phyloP scores from a whole-genome alignment of 305 asterid species.

The Euphrasia arctica region DNA sequence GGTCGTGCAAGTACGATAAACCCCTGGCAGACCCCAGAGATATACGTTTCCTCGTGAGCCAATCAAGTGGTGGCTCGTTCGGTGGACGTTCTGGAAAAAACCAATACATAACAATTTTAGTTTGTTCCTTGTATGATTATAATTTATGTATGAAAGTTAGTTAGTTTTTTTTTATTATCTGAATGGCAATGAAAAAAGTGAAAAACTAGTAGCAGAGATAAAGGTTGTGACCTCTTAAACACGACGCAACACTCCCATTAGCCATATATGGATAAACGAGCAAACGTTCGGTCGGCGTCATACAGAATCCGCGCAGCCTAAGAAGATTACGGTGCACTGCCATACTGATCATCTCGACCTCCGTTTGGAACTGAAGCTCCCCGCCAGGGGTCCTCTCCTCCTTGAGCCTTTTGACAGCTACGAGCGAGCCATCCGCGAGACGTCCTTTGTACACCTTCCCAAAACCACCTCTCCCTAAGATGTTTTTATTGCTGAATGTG shows the following conservation, averaged over 20 bases:
- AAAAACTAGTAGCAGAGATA: not conserved
- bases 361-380: slow-evolving; percentile 72
- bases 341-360: slow-evolving; percentile 74
- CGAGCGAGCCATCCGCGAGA: slow-evolving; percentile 57
- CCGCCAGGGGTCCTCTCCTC: slow-evolving; percentile 79
- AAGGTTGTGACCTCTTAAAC: slow-evolving; percentile 47
- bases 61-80: not conserved
- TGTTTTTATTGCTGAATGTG: slow-evolving; percentile 60
- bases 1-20: not conserved
- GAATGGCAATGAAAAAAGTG: not conserved
- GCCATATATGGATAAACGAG: slow-evolving; percentile 75
- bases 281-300: slow-evolving; percentile 66
- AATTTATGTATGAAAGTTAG: no score
- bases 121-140: not conserved
- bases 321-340: slow-evolving; percentile 74
- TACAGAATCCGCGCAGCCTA: slow-evolving; percentile 60
- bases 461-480: slow-evolving; percentile 65
- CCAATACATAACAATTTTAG: not conserved
- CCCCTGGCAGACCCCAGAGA: not conserved
- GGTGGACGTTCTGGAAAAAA: not conserved
- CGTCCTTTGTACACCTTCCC: slow-evolving; percentile 70
- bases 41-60: not conserved
- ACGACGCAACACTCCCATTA: slow-evolving; percentile 69
- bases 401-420: slow-evolving; percentile 62
- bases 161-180: no score